A percentile compares a stretch with the other conserved stretches of the same genome.
phyloP scores from a whole-genome alignment of 2,329 filamentous ascomycete species.

The Arthrobotrys entomopaga region DNA sequence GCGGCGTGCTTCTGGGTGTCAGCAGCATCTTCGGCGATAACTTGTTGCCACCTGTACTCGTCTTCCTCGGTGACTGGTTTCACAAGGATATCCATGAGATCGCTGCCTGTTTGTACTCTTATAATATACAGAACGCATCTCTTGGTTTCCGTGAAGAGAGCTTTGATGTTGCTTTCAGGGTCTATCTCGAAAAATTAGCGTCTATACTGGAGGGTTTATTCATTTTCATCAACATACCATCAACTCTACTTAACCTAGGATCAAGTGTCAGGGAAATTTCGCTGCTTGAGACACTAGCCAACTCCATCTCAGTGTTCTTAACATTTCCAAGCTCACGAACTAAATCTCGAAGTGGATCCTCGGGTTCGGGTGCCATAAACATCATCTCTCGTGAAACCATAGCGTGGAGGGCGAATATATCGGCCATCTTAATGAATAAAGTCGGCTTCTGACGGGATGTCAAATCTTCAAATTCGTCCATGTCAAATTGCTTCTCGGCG shows the following conservation, averaged over 20 bases:
- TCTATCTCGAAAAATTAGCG: conserved; percentile 66
- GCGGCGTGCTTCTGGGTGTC: conserved; percentile 76
- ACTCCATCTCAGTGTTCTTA: conserved; percentile 94
- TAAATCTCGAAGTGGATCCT: conserved; percentile 90
- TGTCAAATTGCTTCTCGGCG: conserved; percentile 92
- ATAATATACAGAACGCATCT: conserved; percentile 97
- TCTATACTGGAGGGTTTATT: not conserved
- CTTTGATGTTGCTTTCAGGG: conserved; percentile 89
- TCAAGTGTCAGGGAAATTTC: conserved; percentile 92
- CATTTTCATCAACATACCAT: conserved; percentile 66
- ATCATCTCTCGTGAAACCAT: conserved; percentile 82
- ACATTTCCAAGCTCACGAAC: conserved; percentile 93
- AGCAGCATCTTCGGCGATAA: conserved; percentile 83
- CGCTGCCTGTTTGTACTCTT: conserved; percentile 88
- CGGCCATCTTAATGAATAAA: conserved; percentile 98
- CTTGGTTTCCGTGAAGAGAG: conserved; percentile 98
- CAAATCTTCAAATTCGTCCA: conserved; percentile 98
- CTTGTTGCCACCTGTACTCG: conserved; percentile 83
- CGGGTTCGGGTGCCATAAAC: conserved; percentile 78
- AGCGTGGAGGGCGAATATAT: conserved; percentile 95
- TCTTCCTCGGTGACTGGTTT: conserved; percentile 88
- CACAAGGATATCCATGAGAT: conserved; percentile 93
- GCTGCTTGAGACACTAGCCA: conserved; percentile 83
- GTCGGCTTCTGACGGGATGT: conserved; percentile 97
- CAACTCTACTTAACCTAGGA: conserved; percentile 86